phyloP scores from a whole-genome alignment of 129 eudicot species.

The Ambrosia trifida region DNA sequence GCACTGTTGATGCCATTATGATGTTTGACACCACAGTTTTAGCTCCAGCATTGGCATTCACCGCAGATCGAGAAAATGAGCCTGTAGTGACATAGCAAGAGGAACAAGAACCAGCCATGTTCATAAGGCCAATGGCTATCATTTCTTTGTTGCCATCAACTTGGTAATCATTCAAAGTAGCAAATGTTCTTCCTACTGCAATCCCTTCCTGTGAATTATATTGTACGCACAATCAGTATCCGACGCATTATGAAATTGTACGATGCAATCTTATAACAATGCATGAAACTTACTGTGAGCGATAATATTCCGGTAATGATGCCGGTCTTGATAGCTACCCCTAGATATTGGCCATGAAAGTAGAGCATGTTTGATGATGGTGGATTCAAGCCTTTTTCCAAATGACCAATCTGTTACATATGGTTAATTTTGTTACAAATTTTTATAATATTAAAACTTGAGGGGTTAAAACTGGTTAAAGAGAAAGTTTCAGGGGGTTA shows the following conservation, averaged over 20 bases:
- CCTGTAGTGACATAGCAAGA: constrained; percentile 98
- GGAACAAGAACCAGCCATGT: constrained; percentile 95
- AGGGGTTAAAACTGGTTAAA: not conserved
- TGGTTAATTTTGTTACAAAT: not conserved
- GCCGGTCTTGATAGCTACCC: constrained; percentile 83
- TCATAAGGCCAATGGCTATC: constrained; percentile 97
- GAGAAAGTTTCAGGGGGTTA: not conserved
- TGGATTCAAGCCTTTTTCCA: constrained; percentile 87
- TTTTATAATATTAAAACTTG: not conserved
- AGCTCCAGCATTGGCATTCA: constrained; percentile 94
- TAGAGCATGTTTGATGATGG: constrained; percentile 91
- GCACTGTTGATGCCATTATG: constrained; percentile 81
- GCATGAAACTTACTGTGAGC: constrained; percentile 67
- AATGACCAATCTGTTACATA: constrained; percentile 70
- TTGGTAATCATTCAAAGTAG: constrained; percentile 79
- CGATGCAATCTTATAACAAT: not conserved
- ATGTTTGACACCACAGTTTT: constrained; percentile 78
- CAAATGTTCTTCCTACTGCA: constrained; percentile 97
- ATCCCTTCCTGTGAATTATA: constrained; percentile 74
- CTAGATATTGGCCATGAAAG: constrained; percentile 66
- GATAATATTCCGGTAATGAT: constrained; percentile 86
- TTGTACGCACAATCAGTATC: not conserved
- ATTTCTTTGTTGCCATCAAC: constrained; percentile 98
- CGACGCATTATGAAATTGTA: not conserved
- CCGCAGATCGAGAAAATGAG: constrained; percentile 96